phyloP scores from a whole-genome alignment of 345 rosid genomes.

The Rubroshorea leprosula region DNA sequence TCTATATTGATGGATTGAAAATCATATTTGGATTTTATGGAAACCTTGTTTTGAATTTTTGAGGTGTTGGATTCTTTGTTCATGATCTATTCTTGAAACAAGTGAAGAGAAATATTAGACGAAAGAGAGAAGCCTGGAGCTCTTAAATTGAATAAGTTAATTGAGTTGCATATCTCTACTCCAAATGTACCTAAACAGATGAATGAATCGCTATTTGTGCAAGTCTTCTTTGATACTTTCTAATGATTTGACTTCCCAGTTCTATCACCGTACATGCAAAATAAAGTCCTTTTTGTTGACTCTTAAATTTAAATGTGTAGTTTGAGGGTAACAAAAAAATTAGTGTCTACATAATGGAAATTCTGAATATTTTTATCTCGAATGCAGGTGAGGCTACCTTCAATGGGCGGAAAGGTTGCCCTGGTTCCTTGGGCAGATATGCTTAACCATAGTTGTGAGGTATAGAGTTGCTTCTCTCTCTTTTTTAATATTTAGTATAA shows the following conservation, averaged over 20 bases:
- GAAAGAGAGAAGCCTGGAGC: too few species aligned
- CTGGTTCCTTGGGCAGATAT: slow-evolving; percentile 99
- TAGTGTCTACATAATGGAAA: too few species aligned
- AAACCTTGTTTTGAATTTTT: too few species aligned
- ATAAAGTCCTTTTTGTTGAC: too few species aligned
- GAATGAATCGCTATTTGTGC: neutral
- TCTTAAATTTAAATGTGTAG: neutral
- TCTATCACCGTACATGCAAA: too few species aligned
- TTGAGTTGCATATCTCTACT: neutral
- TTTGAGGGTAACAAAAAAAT: too few species aligned
- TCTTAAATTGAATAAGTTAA: neutral
- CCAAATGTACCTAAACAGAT: neutral
- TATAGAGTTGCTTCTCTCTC: slow-evolving; percentile 20
- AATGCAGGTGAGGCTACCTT: slow-evolving; percentile 79
- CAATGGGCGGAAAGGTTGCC: slow-evolving; percentile 89
- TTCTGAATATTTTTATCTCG: neutral
- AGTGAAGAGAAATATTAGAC: too few species aligned
- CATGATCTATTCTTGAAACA: too few species aligned
- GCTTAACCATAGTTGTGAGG: slow-evolving; percentile 96
- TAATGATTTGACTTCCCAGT: neutral
- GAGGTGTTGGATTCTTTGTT: too few species aligned
- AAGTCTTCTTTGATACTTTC: neutral
- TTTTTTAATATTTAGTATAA: neutral
- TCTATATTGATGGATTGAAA: neutral
- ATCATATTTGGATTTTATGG: too few species aligned